phyloP scores from a whole-genome alignment of 306 rosid species.

The Rubus idaeus region DNA sequence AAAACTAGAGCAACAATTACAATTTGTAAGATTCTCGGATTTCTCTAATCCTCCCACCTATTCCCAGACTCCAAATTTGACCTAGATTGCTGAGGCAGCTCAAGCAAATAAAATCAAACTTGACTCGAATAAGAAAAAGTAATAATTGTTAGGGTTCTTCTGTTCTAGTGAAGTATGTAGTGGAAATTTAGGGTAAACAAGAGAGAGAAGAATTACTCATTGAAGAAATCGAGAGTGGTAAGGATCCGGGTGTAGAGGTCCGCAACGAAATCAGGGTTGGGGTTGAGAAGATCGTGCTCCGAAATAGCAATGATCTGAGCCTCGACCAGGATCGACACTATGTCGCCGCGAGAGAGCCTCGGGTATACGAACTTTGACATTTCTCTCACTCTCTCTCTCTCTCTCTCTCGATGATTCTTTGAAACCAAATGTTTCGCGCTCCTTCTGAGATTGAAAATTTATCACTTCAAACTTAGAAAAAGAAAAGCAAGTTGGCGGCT shows the following conservation, averaged over 20 bases:
- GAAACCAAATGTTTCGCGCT: background rate
- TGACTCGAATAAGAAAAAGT: no score
- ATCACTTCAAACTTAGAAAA: no score
- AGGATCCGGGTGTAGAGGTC: conserved; percentile 66
- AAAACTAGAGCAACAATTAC: background rate
- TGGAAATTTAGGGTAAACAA: no score
- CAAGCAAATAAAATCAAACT: no score
- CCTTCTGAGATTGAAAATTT: background rate
- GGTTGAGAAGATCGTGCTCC: conserved; percentile 55
- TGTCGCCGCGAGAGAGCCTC: conserved; percentile 51
- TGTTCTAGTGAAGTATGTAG: no score
- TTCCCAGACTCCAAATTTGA: background rate
- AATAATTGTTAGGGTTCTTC: no score
- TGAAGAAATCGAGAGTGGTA: conserved; percentile 46
- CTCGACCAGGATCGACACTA: conserved; percentile 34
- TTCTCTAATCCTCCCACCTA: background rate
- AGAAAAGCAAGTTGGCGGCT: no score
- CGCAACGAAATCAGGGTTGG: conserved; percentile 43
- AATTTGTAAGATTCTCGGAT: background rate
- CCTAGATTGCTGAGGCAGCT: background rate
- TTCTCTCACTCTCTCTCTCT: background rate
- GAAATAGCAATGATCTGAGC: conserved; percentile 53
- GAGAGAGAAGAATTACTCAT: conserved; percentile 25
- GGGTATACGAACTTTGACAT: conserved; percentile 75
- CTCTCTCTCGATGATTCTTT: no score